phyloP scores from a whole-genome alignment of 768 basidiomycete genomes.

The Tulasnella sp. region DNA sequence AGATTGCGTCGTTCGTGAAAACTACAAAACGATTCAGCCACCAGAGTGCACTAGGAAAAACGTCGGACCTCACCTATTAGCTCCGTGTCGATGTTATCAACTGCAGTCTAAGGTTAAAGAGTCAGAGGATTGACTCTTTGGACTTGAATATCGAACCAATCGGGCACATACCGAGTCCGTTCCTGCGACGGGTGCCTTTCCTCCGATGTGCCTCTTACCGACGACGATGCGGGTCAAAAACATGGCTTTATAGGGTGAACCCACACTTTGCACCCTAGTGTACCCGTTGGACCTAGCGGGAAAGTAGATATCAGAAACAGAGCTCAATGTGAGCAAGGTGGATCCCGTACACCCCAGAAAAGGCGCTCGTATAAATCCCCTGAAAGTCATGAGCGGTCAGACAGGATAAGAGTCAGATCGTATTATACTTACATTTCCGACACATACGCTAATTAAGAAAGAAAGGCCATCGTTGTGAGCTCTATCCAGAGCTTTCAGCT shows the following conservation, averaged over 20 bases:
- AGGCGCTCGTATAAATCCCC: constrained; percentile 9
- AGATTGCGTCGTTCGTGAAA: too few relatives aligned
- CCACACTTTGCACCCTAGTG: neutral
- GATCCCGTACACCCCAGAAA: neutral
- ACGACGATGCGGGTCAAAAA: neutral
- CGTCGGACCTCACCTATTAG: too few relatives aligned
- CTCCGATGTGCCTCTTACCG: neutral
- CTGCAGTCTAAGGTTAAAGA: too few relatives aligned
- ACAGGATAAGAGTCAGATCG: constrained; percentile 36
- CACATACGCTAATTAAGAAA: neutral
- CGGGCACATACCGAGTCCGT: neutral
- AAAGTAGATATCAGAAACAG: constrained; percentile 30
- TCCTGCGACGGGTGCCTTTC: constrained; percentile 28
- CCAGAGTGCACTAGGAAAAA: too few relatives aligned
- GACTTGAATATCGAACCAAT: too few relatives aligned
- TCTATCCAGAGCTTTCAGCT: neutral
- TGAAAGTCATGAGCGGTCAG: neutral
- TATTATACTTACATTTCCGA: neutral
- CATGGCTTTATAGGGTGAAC: neutral
- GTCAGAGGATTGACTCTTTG: too few relatives aligned
- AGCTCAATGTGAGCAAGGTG: neutral
- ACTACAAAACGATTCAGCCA: too few relatives aligned
- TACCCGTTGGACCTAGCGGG: neutral
- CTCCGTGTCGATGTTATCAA: too few relatives aligned
- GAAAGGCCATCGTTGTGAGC: neutral